A percentile compares a stretch with the other conserved stretches of the same genome.
Evolutionary conservation across 176 grass and related monocot species (phyloP).

Genomic region (Juncus effusus): DNA sequence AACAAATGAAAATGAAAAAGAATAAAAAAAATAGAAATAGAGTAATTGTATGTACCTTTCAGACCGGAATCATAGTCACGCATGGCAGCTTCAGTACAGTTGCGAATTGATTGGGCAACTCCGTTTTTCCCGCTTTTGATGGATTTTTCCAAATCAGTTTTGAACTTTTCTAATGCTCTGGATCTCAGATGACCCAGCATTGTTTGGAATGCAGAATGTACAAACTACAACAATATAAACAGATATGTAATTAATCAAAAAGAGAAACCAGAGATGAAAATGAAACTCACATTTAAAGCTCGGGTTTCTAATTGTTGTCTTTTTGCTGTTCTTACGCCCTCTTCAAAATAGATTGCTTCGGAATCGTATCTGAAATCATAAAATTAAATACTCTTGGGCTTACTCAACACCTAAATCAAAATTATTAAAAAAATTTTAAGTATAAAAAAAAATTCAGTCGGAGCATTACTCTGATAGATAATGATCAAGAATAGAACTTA

Average conservation of each 20-base stretch:
- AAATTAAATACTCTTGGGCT: slow-evolving; percentile 6
- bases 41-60: slow-evolving; percentile 40
- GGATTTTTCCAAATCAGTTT: slow-evolving; percentile 54
- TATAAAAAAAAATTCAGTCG: slow-evolving; percentile 8
- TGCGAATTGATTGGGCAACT: slow-evolving; percentile 52
- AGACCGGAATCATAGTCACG: slow-evolving; percentile 49
- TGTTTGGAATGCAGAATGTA: slow-evolving; percentile 46
- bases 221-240: slow-evolving; percentile 40
- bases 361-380: slow-evolving; percentile 63
- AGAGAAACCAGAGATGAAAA: not conserved
- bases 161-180: slow-evolving; percentile 64
- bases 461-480: slow-evolving; percentile 68
- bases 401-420: slow-evolving; percentile 5
- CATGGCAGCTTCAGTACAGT: slow-evolving; percentile 45
- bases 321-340: slow-evolving; percentile 75
- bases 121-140: slow-evolving; percentile 37
- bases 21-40: not conserved
- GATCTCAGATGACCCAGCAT: slow-evolving; percentile 54
- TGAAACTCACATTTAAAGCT: slow-evolving; percentile 64
- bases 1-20: not conserved
- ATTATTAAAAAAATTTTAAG: not conserved
- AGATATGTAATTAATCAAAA: slow-evolving; percentile 22
- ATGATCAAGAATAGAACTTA: slow-evolving; percentile 57
- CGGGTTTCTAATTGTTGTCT: slow-evolving; percentile 58
- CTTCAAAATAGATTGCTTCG: slow-evolving; percentile 90